Percentiles rank a stretch among this genome's conserved stretches.
Evolutionary conservation across 2,329 filamentous ascomycete genomes (phyloP).

Genomic region (Alternaria solani): DNA sequence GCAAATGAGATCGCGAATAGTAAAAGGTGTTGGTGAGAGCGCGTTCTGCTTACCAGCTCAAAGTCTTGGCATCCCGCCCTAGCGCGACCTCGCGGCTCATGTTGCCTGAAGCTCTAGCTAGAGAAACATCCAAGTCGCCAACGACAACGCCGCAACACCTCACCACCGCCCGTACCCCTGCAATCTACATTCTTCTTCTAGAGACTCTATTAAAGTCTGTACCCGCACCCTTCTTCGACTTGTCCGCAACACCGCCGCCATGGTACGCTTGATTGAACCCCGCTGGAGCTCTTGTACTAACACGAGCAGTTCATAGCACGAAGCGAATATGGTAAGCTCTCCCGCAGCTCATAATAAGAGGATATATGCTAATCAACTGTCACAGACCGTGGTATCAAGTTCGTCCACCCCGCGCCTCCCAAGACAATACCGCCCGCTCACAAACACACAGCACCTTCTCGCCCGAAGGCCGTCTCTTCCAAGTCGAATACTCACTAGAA

Average conservation of each 20-base stretch:
- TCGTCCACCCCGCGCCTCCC: slow-evolving; percentile 51
- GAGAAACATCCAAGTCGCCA: slow-evolving; percentile 28
- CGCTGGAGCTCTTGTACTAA: slow-evolving; percentile 46
- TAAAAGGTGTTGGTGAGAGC: neutral
- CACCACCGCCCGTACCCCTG: neutral
- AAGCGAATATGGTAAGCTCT: slow-evolving; percentile 93
- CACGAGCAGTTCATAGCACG: slow-evolving; percentile 87
- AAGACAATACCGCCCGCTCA: slow-evolving; percentile 29
- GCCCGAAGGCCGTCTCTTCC: slow-evolving; percentile 98
- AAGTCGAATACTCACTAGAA: slow-evolving; percentile 99
- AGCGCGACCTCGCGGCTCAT: slow-evolving; percentile 32
- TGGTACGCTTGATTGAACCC: slow-evolving; percentile 42
- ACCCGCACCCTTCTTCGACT: neutral
- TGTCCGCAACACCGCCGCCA: slow-evolving; percentile 30
- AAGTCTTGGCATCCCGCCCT: slow-evolving; percentile 31
- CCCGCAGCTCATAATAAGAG: neutral
- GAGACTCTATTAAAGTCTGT: neutral
- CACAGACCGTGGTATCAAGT: slow-evolving; percentile 97
- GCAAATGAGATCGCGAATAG: fast-evolving
- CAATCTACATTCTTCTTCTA: neutral
- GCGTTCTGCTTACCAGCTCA: neutral
- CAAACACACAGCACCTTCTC: slow-evolving; percentile 84
- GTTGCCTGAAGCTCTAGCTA: slow-evolving; percentile 42
- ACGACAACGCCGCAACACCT: slow-evolving; percentile 14
- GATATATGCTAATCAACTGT: slow-evolving; percentile 28